Conservation (phyloP, 176 grass and related monocot species). For the Triticum timopheevii region DNA sequence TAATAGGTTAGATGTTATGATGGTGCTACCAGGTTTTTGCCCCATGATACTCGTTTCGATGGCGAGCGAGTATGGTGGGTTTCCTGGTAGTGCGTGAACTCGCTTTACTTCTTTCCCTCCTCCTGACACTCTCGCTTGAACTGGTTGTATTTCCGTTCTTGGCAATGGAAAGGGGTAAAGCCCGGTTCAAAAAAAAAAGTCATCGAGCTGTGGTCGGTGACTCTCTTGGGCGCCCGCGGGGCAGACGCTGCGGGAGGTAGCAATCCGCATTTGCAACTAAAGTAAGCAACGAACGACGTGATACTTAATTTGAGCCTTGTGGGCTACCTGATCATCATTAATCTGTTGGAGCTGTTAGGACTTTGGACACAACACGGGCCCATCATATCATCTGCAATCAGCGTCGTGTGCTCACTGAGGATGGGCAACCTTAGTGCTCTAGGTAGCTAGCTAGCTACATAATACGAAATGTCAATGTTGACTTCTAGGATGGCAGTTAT, state of each 20-base stretch:
- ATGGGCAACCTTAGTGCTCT: neutral
- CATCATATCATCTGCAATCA: neutral
- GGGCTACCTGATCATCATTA: neutral
- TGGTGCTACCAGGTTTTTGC: too few species aligned
- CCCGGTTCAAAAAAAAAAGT: too few species aligned
- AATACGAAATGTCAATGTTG: neutral
- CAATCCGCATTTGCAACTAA: slow-evolving; percentile 5
- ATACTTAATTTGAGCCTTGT: neutral
- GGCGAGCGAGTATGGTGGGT: too few species aligned
- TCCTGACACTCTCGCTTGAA: too few species aligned
- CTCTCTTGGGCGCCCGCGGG: too few species aligned
- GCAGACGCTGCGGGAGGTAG: neutral
- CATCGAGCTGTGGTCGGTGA: neutral
- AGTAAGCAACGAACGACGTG: neutral
- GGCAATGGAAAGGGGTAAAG: too few species aligned
- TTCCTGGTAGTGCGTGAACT: too few species aligned
- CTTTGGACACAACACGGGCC: neutral
- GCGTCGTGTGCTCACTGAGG: neutral
- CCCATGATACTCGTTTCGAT: too few species aligned
- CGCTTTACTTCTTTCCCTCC: too few species aligned
- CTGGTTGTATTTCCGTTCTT: too few species aligned
- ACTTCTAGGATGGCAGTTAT: neutral
- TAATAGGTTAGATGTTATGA: too few species aligned
- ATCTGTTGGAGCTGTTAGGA: neutral
- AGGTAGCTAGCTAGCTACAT: too few species aligned